phyloP scores from a whole-genome alignment of 495 filamentous ascomycete species.

The Aspergillus ostianus region DNA sequence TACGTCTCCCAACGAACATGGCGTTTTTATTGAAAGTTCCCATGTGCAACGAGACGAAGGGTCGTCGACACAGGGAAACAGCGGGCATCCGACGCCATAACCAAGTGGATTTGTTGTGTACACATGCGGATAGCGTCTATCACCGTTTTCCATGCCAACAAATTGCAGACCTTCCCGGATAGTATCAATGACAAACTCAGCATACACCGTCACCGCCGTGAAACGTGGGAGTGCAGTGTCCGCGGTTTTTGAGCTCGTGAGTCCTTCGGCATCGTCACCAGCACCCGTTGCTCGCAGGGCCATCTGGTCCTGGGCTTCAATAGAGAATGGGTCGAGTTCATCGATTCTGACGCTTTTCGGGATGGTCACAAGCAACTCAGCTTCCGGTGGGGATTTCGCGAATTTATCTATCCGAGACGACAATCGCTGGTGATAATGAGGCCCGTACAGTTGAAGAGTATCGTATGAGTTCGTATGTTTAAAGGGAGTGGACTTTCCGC shows the following conservation, averaged over 20 bases:
- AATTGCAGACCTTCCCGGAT: conserved; percentile 88
- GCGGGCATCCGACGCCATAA: conserved; percentile 74
- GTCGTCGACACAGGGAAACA: conserved; percentile 93
- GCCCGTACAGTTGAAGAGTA: conserved; percentile 61
- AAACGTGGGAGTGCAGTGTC: conserved; percentile 49
- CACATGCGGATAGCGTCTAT: conserved; percentile 81
- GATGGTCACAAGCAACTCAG: conserved; percentile 60
- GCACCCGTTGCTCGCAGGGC: conserved; percentile 36
- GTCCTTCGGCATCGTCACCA: conserved; percentile 39
- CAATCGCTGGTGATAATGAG: conserved; percentile 77
- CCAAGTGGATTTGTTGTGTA: conserved; percentile 80
- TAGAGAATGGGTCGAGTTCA: conserved; percentile 56
- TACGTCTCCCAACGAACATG: conserved; percentile 82
- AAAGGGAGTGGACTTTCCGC: conserved; percentile 58
- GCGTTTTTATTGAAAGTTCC: conserved; percentile 83
- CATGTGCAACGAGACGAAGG: conserved; percentile 73
- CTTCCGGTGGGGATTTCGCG: conserved; percentile 55
- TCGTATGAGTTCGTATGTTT: conserved; percentile 75
- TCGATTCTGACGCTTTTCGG: conserved; percentile 68
- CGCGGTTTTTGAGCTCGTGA: conserved; percentile 29
- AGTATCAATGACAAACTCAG: conserved; percentile 72
- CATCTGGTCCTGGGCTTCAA: conserved; percentile 50
- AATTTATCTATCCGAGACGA: conserved; percentile 62
- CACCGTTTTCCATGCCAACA: conserved; percentile 75
- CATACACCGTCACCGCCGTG: conserved; percentile 55